Percentiles rank a stretch among this genome's conserved stretches.
phyloP scores from a whole-genome alignment of 129 eudicot genomes.

The Scalesia atractyloides region DNA sequence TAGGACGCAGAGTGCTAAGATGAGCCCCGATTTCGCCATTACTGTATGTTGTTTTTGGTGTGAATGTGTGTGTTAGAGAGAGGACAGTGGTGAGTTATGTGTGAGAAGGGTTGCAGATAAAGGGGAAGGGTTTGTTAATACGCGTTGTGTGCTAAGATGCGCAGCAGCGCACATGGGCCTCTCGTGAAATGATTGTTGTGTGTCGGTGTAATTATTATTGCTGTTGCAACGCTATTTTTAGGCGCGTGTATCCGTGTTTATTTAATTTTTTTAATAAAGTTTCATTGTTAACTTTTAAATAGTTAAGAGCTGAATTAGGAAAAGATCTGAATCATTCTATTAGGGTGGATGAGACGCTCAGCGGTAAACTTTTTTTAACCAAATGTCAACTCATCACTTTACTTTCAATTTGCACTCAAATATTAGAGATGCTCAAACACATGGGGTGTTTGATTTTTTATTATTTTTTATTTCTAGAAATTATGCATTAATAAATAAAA shows the following conservation, averaged over 20 bases:
- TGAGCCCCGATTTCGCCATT: conserved; percentile 40
- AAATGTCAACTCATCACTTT: too few species aligned
- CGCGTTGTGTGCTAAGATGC: conserved; percentile 26
- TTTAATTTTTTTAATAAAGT: too few species aligned
- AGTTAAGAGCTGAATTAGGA: too few species aligned
- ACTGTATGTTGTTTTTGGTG: not conserved
- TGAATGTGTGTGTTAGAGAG: conserved; percentile 7
- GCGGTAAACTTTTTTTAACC: too few species aligned
- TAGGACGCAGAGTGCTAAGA: conserved; percentile 44
- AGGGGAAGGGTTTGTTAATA: not conserved
- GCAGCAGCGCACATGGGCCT: conserved; percentile 33
- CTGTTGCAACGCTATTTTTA: not conserved
- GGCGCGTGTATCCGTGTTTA: conserved; percentile 10
- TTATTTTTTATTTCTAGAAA: too few species aligned
- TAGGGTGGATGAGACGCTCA: too few species aligned
- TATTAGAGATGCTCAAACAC: too few species aligned
- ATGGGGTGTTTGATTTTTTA: too few species aligned
- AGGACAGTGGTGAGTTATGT: conserved; percentile 10
- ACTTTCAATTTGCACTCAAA: too few species aligned
- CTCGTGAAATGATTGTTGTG: conserved; percentile 28
- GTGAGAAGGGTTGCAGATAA: conserved; percentile 9
- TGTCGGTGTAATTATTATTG: conserved; percentile 34
- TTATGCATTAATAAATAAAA: too few species aligned
- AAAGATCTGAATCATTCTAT: too few species aligned
- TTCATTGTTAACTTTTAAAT: too few species aligned